phyloP scores from a whole-genome alignment of 2,329 filamentous ascomycete species.

The Claviceps paspali region DNA sequence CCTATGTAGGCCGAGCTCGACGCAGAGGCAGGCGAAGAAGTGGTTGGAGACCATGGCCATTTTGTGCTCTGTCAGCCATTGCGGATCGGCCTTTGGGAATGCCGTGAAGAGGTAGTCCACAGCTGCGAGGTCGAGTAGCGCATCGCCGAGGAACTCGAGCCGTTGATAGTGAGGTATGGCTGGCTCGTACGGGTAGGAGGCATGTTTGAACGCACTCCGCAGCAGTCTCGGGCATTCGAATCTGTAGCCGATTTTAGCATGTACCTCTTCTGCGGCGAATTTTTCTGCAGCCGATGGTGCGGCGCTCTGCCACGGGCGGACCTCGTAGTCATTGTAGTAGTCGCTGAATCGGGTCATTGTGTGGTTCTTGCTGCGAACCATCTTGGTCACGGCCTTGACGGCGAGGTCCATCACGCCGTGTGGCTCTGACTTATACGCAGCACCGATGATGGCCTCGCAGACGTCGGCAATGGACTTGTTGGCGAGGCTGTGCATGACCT shows the following conservation, averaged over 20 bases:
- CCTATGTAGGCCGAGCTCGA: slow-evolving; percentile 61
- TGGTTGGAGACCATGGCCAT: slow-evolving; percentile 99
- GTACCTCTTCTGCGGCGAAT: slow-evolving; percentile 51
- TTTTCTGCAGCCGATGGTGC: slow-evolving; percentile 49
- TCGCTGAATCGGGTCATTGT: slow-evolving; percentile 53
- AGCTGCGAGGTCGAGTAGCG: slow-evolving; percentile 72
- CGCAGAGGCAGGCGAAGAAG: slow-evolving; percentile 71
- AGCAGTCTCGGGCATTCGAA: slow-evolving; percentile 67
- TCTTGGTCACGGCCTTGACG: slow-evolving; percentile 46
- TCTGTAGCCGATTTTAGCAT: slow-evolving; percentile 36
- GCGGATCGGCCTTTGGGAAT: slow-evolving; percentile 69
- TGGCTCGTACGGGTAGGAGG: slow-evolving; percentile 68
- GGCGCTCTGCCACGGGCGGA: slow-evolving; percentile 55
- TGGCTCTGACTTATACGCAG: slow-evolving; percentile 44
- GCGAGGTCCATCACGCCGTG: slow-evolving; percentile 38
- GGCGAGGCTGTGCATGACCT: slow-evolving; percentile 48
- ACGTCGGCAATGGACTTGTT: slow-evolving; percentile 92
- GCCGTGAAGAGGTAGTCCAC: slow-evolving; percentile 68
- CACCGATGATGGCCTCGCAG: slow-evolving; percentile 86
- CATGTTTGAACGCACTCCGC: slow-evolving; percentile 75
- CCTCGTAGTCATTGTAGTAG: slow-evolving; percentile 54
- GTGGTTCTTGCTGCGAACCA: slow-evolving; percentile 59
- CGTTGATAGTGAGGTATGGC: slow-evolving; percentile 71
- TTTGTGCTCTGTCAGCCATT: slow-evolving; percentile 97
- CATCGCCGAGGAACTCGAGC: slow-evolving; percentile 82